Base-by-base conservation (phyloP, 331 rosid genomes). In the Arachis monticola region DNA sequence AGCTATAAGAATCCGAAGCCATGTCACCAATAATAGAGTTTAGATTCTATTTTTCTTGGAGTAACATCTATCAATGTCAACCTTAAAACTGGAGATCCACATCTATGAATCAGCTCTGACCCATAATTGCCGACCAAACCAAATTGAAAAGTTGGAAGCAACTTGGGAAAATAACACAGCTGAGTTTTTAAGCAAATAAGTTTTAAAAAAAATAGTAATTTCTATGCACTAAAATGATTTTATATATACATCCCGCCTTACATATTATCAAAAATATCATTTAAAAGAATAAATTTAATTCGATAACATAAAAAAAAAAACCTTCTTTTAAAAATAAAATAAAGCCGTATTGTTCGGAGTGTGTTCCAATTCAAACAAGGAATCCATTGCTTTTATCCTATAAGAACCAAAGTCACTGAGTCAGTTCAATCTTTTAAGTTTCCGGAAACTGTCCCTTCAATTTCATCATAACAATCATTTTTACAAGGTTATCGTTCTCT, bases 61-160 rank as follows among this genome's bases (percentile, higher is more conserved):
- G 31, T 7, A 64, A 64, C 52, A 42, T 64, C 53, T 64, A 13
- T 64, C 32, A 41, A 3, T 13, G 47, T 61, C 47, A 35, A 35
- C 67, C 46, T 27, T 61, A 60, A 60, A 30, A n/a, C 32, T 31
- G 67, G 67, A 62, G 1, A 56, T 58, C 40, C 40, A 35, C 40
- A 35, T 58, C 4, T 8, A 58, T 53, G 31, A 22, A 22, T 7
- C 38, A 27, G 40, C 63, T 27, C 7, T 32, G 35, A 67, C 30
- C 42, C 32, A 12, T 11, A 8, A 53, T 14, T 42, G 27, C 47
- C 45, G 27, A 48, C 60, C 47, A 61, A 46, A 14, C 11, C 3
- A 13, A 48, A 40, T 72, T 14, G 10, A 14, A 12, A 64, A 48
- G 64, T 61, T 73, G 51, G 52, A 64, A 60, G 69, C 69, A 6